Evolutionary conservation across 2,329 filamentous ascomycete species (phyloP).

Genomic region (Neofusicoccum umdonicola): DNA sequence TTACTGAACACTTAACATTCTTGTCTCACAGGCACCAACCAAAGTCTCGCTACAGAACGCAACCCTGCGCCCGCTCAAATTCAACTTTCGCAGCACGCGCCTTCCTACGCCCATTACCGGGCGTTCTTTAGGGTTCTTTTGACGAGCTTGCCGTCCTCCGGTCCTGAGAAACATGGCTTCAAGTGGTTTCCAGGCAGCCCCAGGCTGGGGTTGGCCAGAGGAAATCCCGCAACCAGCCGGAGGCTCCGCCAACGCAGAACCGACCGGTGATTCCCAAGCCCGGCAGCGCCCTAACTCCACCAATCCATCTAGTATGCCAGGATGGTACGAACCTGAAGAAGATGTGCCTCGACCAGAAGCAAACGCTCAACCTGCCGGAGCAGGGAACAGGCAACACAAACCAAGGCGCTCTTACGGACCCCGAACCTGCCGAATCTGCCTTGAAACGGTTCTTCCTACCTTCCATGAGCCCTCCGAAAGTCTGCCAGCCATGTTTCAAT

Average conservation of each 20-base stretch:
- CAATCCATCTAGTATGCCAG: conserved; percentile 2
- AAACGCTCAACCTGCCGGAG: not conserved
- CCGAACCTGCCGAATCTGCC: conserved; percentile 83
- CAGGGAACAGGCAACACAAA: conserved; percentile 2
- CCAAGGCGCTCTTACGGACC: conserved; percentile 58
- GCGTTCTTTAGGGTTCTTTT: not conserved
- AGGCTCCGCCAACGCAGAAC: not conserved
- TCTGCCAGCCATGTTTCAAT: conserved; percentile 56
- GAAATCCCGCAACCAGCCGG: conserved; percentile 36
- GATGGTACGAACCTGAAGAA: conserved; percentile 16
- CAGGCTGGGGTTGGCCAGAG: conserved; percentile 49
- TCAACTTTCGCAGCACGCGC: no score
- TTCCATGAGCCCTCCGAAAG: conserved; percentile 54
- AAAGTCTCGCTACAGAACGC: not conserved
- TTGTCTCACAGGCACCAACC: not conserved
- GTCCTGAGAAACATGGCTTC: conserved; percentile 38
- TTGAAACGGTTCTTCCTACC: conserved; percentile 68
- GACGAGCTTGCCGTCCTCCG: not conserved
- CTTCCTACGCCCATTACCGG: not conserved
- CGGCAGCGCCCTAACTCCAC: not conserved
- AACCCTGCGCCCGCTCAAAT: not conserved
- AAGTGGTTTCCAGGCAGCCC: conserved; percentile 38
- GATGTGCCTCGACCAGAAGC: conserved; percentile 15
- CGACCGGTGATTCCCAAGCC: not conserved
- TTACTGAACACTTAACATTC: not conserved